phyloP scores from a whole-genome alignment of 352 stramenopile genomes.

The Pythium pectinolyticum region DNA sequence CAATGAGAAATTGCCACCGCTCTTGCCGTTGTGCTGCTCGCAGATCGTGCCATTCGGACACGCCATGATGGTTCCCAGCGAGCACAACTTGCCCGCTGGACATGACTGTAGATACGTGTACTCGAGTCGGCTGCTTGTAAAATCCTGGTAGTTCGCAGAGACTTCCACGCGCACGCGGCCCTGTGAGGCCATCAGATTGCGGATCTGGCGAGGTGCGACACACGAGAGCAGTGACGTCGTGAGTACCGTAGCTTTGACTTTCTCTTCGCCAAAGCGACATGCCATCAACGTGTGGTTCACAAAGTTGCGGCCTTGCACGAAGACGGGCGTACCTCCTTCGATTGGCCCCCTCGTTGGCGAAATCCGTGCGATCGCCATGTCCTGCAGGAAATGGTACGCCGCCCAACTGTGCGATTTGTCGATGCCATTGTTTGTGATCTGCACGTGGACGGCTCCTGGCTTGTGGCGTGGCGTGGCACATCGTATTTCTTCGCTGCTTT shows the following conservation, averaged over 20 bases:
- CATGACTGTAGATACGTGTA: constrained; percentile 84
- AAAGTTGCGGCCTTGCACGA: constrained; percentile 85
- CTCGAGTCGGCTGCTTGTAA: constrained; percentile 70
- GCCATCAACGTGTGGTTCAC: constrained; percentile 82
- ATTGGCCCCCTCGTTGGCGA: constrained; percentile 72
- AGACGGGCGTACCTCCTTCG: constrained; percentile 82
- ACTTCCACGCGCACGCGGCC: no score
- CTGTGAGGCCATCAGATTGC: no score
- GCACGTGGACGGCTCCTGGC: constrained; percentile 46
- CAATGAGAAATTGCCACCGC: constrained; percentile 92
- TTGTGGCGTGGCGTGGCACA: constrained; percentile 64
- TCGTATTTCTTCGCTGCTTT: constrained; percentile 64
- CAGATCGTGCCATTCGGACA: constrained; percentile 84
- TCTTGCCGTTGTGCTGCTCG: constrained; percentile 57
- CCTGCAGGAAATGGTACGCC: constrained; percentile 74
- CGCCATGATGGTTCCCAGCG: constrained; percentile 37
- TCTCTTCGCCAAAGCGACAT: constrained; percentile 87
- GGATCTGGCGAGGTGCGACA: constrained; percentile 82
- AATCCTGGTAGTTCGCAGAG: constrained; percentile 95
- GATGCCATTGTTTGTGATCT: constrained; percentile 71
- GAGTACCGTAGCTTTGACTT: constrained; percentile 80
- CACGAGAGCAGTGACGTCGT: constrained; percentile 81
- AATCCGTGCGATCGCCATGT: constrained; percentile 82
- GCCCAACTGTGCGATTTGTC: constrained; percentile 85
- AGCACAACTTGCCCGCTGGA: constrained; percentile 89